Conservation (phyloP, 805 yeast species). For the Scheffersomyces amazonensis region DNA sequence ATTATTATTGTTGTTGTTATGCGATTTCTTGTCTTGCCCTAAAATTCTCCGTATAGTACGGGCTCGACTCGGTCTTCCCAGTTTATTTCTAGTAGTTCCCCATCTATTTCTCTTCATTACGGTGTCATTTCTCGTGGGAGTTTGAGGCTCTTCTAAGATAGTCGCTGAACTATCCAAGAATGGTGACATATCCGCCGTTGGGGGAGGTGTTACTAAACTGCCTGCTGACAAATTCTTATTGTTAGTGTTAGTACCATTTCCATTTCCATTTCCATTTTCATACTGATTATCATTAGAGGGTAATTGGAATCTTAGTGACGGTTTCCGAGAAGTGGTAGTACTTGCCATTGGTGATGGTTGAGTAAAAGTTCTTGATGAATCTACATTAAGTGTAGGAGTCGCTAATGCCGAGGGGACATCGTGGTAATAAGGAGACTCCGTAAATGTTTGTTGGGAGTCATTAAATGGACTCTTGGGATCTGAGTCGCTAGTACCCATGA, state of each 20-base stretch:
- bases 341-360: background rate
- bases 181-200: slow-evolving; percentile 18
- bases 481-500: too few relatives aligned
- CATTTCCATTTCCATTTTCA: too few relatives aligned
- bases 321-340: slow-evolving; percentile 12
- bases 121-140: slow-evolving; percentile 37
- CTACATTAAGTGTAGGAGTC: slow-evolving; percentile 20
- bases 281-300: slow-evolving; percentile 6
- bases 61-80: slow-evolving; percentile 63
- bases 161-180: slow-evolving; percentile 19
- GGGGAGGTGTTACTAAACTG: background rate
- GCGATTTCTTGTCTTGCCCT: slow-evolving; percentile 6
- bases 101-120: slow-evolving; percentile 79
- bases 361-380: slow-evolving; percentile 6
- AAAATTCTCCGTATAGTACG: slow-evolving; percentile 48
- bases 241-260: too few relatives aligned
- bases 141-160: slow-evolving; percentile 19
- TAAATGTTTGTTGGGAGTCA: slow-evolving; percentile 8
- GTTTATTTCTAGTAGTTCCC: slow-evolving; percentile 83
- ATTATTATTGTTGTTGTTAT: too few relatives aligned
- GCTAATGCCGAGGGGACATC: slow-evolving; percentile 20
- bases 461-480: slow-evolving; percentile 9
- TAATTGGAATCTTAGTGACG: slow-evolving; percentile 28
- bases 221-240: background rate
- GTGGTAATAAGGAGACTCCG: background rate